A percentile compares a stretch with the other conserved stretches of the same genome.
These are phyloP conservation scores for Phaeolepiota aurea DNA, from an alignment of 768 basidiomycete genomes.

Conservation along the genomic window DNA sequence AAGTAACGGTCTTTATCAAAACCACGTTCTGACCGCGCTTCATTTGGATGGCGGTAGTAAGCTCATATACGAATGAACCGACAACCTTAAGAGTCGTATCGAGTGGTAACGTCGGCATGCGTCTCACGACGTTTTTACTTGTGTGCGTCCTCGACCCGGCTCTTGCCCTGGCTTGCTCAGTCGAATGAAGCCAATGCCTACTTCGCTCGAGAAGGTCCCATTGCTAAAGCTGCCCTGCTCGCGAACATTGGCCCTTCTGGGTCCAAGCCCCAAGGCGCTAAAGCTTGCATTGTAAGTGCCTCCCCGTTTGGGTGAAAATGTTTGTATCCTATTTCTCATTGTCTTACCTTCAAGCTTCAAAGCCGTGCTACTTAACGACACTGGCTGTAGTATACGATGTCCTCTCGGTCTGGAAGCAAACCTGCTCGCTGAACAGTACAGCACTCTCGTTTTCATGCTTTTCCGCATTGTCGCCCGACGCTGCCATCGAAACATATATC, in stretches of 20 bases:
- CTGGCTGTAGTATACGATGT: slow-evolving; percentile 68
- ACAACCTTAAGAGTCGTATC: too few relatives aligned
- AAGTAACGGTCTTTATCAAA: too few relatives aligned
- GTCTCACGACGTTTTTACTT: too few relatives aligned
- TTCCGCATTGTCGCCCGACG: slow-evolving; percentile 40
- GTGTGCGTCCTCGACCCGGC: too few relatives aligned
- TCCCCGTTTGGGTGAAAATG: background rate
- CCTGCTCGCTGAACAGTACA: slow-evolving; percentile 46
- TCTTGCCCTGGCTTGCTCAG: slow-evolving; percentile 2
- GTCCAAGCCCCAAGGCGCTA: slow-evolving; percentile 36
- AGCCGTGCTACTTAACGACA: slow-evolving; percentile 62
- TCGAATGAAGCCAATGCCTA: background rate
- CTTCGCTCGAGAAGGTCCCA: slow-evolving; percentile 3
- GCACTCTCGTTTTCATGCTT: slow-evolving; percentile 63
- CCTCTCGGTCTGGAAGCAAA: slow-evolving; percentile 51
- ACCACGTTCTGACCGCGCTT: too few relatives aligned
- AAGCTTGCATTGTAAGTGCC: background rate
- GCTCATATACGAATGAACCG: too few relatives aligned
- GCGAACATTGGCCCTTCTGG: slow-evolving; percentile 53
- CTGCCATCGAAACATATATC: slow-evolving; percentile 43
- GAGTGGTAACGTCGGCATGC: too few relatives aligned
- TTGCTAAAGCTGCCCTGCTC: slow-evolving; percentile 35
- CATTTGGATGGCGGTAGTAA: too few relatives aligned
- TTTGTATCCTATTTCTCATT: slow-evolving; percentile 25
- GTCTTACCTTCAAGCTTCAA: slow-evolving; percentile 47